phyloP scores from a whole-genome alignment of 768 basidiomycete species.

The Suillus variegatus region DNA sequence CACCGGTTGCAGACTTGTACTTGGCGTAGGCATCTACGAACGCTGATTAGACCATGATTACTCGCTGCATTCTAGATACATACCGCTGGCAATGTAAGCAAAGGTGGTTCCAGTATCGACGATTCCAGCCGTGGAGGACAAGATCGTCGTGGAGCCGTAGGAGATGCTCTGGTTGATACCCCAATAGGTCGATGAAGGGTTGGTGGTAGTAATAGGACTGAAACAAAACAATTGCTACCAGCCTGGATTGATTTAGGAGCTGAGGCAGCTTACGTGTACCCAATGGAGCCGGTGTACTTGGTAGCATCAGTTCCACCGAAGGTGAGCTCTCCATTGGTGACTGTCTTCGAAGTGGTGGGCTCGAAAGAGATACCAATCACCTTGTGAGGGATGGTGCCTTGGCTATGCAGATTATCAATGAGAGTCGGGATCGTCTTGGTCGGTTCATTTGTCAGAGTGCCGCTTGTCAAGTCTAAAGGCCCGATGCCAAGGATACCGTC shows the following conservation, averaged over 20 bases:
- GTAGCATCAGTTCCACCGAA: too few species aligned
- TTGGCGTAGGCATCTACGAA: conserved; percentile 26
- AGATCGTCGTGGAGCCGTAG: conserved; percentile 49
- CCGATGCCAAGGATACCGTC: too few species aligned
- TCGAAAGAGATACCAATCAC: too few species aligned
- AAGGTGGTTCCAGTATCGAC: conserved; percentile 65
- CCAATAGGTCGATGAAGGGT: conserved; percentile 56
- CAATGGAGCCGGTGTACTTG: too few species aligned
- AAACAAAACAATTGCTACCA: neutral
- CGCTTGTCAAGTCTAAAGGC: too few species aligned
- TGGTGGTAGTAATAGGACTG: conserved; percentile 48
- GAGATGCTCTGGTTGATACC: conserved; percentile 58
- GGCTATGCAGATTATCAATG: too few species aligned
- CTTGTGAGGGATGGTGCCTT: too few species aligned
- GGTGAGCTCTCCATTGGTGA: too few species aligned
- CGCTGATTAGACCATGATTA: neutral
- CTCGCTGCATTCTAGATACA: conserved; percentile 11
- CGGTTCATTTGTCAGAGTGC: too few species aligned
- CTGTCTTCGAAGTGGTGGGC: too few species aligned
- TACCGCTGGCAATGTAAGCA: conserved; percentile 46
- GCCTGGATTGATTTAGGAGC: neutral
- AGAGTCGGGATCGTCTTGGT: too few species aligned
- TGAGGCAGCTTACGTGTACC: too few species aligned
- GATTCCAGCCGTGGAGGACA: conserved; percentile 51
- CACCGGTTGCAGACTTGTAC: conserved; percentile 20